Conservation (phyloP, 2,329 filamentous ascomycete species). For the Geoglossum cookeanum region DNA sequence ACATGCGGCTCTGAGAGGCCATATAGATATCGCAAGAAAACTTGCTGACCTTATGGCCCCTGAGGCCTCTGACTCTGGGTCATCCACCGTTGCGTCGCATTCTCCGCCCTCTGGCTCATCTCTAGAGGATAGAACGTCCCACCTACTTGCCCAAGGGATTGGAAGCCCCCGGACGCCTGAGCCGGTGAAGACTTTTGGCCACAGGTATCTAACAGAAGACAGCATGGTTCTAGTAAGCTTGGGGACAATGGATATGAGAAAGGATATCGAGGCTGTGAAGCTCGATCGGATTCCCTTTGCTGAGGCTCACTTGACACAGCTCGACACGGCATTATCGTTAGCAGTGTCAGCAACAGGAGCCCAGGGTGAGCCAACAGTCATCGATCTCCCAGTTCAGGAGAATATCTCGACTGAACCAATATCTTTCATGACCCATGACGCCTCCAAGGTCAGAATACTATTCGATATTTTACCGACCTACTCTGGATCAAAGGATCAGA, state of each 20-base stretch:
- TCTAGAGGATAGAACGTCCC: slow-evolving; percentile 25
- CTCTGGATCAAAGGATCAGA: slow-evolving; percentile 58
- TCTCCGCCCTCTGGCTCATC: slow-evolving; percentile 23
- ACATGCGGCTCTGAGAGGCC: slow-evolving; percentile 76
- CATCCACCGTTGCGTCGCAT: slow-evolving; percentile 16
- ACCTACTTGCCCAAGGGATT: slow-evolving; percentile 20
- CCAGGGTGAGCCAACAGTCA: slow-evolving; percentile 66
- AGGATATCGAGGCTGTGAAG: slow-evolving; percentile 59
- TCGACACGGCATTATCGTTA: slow-evolving; percentile 84
- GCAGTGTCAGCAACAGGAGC: slow-evolving; percentile 77
- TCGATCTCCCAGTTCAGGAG: slow-evolving; percentile 85
- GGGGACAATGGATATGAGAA: slow-evolving; percentile 86
- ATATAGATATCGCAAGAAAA: slow-evolving; percentile 58
- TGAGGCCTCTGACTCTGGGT: slow-evolving; percentile 16
- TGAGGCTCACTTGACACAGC: slow-evolving; percentile 76
- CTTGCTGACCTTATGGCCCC: slow-evolving; percentile 31
- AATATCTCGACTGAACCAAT: slow-evolving; percentile 89
- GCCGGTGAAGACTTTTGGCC: slow-evolving; percentile 85
- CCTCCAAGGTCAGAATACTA: slow-evolving; percentile 64
- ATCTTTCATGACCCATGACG: slow-evolving; percentile 63
- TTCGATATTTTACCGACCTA: slow-evolving; percentile 96
- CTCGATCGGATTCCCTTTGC: slow-evolving; percentile 75
- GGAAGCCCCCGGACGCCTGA: slow-evolving; percentile 37
- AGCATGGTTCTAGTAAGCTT: slow-evolving; percentile 83
- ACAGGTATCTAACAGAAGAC: slow-evolving; percentile 79